Percentiles rank a stretch among this genome's conserved stretches.
Evolutionary conservation across 257 asterid species (phyloP).

Genomic region (Coffea canephora): DNA sequence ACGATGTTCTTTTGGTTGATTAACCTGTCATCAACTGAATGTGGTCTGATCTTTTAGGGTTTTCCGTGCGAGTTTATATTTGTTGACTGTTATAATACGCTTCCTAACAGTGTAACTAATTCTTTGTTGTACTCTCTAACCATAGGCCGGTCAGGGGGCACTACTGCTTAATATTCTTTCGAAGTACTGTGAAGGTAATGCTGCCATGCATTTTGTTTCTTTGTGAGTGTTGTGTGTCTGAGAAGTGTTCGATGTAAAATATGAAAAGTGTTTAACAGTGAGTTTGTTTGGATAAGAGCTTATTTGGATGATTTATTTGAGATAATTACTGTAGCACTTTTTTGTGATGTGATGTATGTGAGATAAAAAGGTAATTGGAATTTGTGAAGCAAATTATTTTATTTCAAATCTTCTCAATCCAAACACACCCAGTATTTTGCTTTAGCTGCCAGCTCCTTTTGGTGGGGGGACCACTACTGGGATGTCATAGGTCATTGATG

Average conservation of each 20-base stretch:
- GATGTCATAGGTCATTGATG: neutral
- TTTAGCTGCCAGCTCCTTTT: neutral
- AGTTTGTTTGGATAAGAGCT: no score
- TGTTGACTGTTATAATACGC: neutral
- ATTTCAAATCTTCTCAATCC: no score
- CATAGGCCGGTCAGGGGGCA: constrained; percentile 94
- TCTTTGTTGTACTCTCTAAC: constrained; percentile 9
- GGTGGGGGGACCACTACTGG: neutral
- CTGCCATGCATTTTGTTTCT: constrained; percentile 9
- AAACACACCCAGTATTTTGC: neutral
- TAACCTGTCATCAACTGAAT: neutral
- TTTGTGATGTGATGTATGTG: no score
- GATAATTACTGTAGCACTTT: no score
- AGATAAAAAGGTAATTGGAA: no score
- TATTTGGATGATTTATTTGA: no score
- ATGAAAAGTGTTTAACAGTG: neutral
- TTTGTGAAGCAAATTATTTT: no score
- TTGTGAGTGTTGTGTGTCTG: neutral
- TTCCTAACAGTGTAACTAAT: neutral
- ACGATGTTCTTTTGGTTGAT: neutral
- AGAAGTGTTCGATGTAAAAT: neutral
- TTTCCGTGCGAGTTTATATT: neutral
- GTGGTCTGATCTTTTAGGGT: neutral
- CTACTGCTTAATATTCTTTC: constrained; percentile 82
- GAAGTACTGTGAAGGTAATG: constrained; percentile 80